Evolutionary conservation across 345 rosid genomes (phyloP).

Genomic region (Brassica incana): DNA sequence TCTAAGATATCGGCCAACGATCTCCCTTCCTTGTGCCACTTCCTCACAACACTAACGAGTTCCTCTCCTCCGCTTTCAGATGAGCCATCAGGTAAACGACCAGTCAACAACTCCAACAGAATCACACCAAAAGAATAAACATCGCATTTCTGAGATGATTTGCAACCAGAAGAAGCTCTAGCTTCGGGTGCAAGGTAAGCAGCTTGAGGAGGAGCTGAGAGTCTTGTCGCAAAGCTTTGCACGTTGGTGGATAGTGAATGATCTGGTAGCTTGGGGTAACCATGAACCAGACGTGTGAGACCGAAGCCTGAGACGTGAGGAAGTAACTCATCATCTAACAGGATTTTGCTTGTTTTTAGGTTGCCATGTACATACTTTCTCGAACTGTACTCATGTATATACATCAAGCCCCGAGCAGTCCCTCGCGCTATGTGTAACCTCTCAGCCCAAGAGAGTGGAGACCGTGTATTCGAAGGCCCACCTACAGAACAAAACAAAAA

Average conservation of each 20-base stretch:
- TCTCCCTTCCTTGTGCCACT: slow-evolving; percentile 78
- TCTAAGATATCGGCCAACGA: slow-evolving; percentile 80
- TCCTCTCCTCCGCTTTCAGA: slow-evolving; percentile 62
- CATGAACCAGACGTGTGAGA: slow-evolving; percentile 57
- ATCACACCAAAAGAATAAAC: slow-evolving; percentile 82
- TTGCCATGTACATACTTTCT: slow-evolving; percentile 75
- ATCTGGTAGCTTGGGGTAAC: background rate
- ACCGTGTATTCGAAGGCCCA: background rate
- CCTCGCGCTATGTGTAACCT: slow-evolving; percentile 87
- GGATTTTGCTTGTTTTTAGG: slow-evolving; percentile 75
- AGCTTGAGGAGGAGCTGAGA: slow-evolving; percentile 54
- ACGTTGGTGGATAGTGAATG: slow-evolving; percentile 21
- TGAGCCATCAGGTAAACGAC: slow-evolving; percentile 69
- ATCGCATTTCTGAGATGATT: slow-evolving; percentile 81
- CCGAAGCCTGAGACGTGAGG: slow-evolving; percentile 81
- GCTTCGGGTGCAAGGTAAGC: slow-evolving; percentile 82
- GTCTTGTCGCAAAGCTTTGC: slow-evolving; percentile 51
- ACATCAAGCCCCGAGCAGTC: slow-evolving; percentile 67
- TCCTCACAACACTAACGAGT: slow-evolving; percentile 73
- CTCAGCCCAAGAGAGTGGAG: slow-evolving; percentile 58
- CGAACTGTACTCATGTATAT: slow-evolving; percentile 76
- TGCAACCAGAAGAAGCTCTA: slow-evolving; percentile 48
- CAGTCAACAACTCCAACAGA: slow-evolving; percentile 75
- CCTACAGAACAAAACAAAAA: background rate
- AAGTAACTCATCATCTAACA: slow-evolving; percentile 74